These are phyloP conservation scores for Hordeum pubiflorum DNA, from an alignment of 202 grass and related monocot species.

Conservation along the genomic window DNA sequence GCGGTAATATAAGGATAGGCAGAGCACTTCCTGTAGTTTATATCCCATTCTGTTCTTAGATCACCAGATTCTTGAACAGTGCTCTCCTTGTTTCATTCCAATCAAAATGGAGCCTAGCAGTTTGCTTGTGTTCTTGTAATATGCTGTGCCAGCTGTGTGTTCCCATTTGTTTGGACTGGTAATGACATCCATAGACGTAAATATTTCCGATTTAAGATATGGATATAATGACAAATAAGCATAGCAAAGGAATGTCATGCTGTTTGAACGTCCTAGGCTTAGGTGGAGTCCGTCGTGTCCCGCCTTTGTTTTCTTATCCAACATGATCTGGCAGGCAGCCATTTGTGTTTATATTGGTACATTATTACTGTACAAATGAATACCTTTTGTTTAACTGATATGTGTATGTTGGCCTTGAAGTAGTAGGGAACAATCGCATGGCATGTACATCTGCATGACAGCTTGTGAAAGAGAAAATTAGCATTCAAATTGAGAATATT, in stretches of 20 bases:
- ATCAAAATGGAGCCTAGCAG: neutral
- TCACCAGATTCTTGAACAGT: neutral
- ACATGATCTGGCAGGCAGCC: constrained; percentile 1
- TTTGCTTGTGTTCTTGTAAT: neutral
- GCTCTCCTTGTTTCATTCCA: neutral
- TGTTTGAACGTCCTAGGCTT: neutral
- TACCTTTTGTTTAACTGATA: neutral
- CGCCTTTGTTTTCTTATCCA: neutral
- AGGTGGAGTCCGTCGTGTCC: neutral
- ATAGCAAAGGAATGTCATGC: neutral
- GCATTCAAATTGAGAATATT: neutral
- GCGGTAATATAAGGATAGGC: neutral
- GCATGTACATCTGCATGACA: neutral
- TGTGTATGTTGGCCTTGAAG: neutral
- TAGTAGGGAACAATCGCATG: neutral
- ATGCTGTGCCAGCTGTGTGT: neutral
- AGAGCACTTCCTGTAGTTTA: neutral
- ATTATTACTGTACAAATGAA: neutral
- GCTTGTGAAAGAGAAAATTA: neutral
- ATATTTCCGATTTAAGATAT: neutral
- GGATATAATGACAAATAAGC: neutral
- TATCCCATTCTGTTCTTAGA: neutral
- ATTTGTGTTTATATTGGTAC: constrained; percentile 5
- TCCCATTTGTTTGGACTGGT: neutral
- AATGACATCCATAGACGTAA: neutral